phyloP scores from a whole-genome alignment of 805 yeast genomes.

The Kazachstania bromeliacearum region DNA sequence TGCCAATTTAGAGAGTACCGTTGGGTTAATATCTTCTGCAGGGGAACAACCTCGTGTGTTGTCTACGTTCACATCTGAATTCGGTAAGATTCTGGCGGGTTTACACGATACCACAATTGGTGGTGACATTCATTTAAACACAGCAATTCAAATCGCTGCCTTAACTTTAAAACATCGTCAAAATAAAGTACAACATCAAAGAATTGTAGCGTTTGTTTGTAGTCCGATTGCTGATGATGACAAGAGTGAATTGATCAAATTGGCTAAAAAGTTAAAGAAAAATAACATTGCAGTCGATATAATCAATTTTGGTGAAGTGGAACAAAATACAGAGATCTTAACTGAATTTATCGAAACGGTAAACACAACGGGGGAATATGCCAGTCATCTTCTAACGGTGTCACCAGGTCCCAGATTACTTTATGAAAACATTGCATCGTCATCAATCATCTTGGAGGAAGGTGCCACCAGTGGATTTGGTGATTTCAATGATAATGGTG shows the following conservation, averaged over 20 bases:
- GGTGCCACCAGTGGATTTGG: slow-evolving; percentile 33
- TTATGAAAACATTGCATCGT: slow-evolving; percentile 69
- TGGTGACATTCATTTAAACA: slow-evolving; percentile 60
- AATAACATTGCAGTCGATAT: slow-evolving; percentile 85
- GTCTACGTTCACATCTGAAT: slow-evolving; percentile 78
- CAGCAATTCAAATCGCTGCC: slow-evolving; percentile 88
- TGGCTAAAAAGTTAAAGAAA: slow-evolving; percentile 90
- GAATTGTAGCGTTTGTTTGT: slow-evolving; percentile 85
- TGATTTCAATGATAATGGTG: slow-evolving; percentile 37
- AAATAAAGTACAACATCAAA: slow-evolving; percentile 82
- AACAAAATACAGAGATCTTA: slow-evolving; percentile 62
- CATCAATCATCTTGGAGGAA: slow-evolving; percentile 68
- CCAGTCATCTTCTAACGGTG: slow-evolving; percentile 73
- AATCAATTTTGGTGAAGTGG: slow-evolving; percentile 86
- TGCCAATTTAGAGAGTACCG: slow-evolving; percentile 88
- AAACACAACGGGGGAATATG: slow-evolving; percentile 52
- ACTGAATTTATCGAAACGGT: slow-evolving; percentile 69
- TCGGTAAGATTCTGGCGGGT: slow-evolving; percentile 77
- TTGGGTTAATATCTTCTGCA: slow-evolving; percentile 71
- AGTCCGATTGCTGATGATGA: slow-evolving; percentile 67
- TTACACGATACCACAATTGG: slow-evolving; percentile 66
- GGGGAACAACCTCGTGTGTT: slow-evolving; percentile 83
- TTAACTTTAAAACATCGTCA: slow-evolving; percentile 93
- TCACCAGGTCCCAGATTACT: slow-evolving; percentile 83
- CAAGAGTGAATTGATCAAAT: slow-evolving; percentile 62